Conservation (phyloP, 2,329 filamentous ascomycete species). For the Torrubiellomyces zombiae region DNA sequence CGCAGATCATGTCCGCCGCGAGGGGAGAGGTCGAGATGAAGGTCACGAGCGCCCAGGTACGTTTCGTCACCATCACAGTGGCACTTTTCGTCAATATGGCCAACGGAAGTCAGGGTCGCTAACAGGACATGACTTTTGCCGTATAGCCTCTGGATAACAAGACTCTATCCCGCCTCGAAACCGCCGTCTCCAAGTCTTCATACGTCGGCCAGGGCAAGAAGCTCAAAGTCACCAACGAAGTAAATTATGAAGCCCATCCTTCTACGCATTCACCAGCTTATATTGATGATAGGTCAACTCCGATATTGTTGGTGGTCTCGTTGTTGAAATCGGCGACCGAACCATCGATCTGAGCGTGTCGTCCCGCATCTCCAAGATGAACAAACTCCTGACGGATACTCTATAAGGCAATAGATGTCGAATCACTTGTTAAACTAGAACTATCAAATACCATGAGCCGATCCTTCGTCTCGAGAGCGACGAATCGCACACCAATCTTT, state of each 20-base stretch:
- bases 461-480: too few relatives aligned
- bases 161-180: conserved; percentile 73
- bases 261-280: too few relatives aligned
- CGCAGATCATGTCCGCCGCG: conserved; percentile 69
- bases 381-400: conserved; percentile 94
- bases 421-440: too few relatives aligned
- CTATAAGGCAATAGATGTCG: conserved; percentile 54
- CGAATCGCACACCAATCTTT: too few relatives aligned
- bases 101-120: neutral
- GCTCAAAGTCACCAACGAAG: conserved; percentile 90
- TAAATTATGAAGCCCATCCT: conserved; percentile 25
- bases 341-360: conserved; percentile 97
- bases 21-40: conserved; percentile 86
- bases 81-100: too few relatives aligned
- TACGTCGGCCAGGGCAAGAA: conserved; percentile 88
- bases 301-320: conserved; percentile 80
- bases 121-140: conserved; percentile 8
- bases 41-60: conserved; percentile 78
- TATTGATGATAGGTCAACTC: conserved; percentile 92
- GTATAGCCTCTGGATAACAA: conserved; percentile 66
- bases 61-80: conserved; percentile 19
- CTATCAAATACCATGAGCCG: too few relatives aligned
- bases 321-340: conserved; percentile 94
- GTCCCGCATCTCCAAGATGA: conserved; percentile 90
- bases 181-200: conserved; percentile 73